A percentile compares a stretch with the other conserved stretches of the same genome.
phyloP scores from a whole-genome alignment of 1,284 basidiomycete genomes.

The Cutaneotrichosporon cyanovorans region DNA sequence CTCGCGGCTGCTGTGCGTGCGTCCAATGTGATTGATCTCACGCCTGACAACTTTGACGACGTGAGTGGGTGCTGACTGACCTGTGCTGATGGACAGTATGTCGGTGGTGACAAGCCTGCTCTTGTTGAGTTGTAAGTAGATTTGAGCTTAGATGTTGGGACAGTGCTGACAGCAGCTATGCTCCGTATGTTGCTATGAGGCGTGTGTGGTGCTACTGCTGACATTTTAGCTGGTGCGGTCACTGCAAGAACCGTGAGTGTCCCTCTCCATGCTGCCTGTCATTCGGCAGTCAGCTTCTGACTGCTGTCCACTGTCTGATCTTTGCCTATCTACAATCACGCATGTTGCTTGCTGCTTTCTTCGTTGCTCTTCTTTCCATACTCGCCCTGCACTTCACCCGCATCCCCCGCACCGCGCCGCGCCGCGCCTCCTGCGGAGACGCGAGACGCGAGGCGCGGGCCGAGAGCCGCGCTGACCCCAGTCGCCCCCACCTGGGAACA shows the following conservation, averaged over 20 bases:
- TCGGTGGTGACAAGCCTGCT: slow-evolving; percentile 71
- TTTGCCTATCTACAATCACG: too few species aligned
- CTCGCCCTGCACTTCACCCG: background rate
- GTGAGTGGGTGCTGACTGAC: slow-evolving; percentile 31
- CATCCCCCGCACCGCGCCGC: background rate
- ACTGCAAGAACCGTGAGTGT: slow-evolving; percentile 47
- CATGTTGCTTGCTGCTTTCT: too few species aligned
- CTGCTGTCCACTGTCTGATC: too few species aligned
- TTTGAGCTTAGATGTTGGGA: background rate
- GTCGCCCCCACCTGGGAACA: slow-evolving; percentile 83
- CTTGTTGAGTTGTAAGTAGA: slow-evolving; percentile 79
- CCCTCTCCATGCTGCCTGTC: background rate
- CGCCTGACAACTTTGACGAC: slow-evolving; percentile 64
- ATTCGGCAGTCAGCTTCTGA: too few species aligned
- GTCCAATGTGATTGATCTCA: slow-evolving; percentile 70
- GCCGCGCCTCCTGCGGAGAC: background rate
- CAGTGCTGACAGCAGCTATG: slow-evolving; percentile 27
- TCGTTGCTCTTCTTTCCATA: too few species aligned
- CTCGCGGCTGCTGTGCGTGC: slow-evolving; percentile 55
- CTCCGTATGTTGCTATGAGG: slow-evolving; percentile 30
- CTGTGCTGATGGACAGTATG: slow-evolving; percentile 19
- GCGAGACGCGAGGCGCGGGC: background rate
- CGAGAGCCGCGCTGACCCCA: slow-evolving; percentile 46
- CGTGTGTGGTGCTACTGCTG: slow-evolving; percentile 1
- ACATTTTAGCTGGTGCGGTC: slow-evolving; percentile 45